Evolutionary conservation across 169 alveolate species (phyloP), one percentile per base, ranked within the genome.

Genomic region (Cryptosporidium viatorum): DNA sequence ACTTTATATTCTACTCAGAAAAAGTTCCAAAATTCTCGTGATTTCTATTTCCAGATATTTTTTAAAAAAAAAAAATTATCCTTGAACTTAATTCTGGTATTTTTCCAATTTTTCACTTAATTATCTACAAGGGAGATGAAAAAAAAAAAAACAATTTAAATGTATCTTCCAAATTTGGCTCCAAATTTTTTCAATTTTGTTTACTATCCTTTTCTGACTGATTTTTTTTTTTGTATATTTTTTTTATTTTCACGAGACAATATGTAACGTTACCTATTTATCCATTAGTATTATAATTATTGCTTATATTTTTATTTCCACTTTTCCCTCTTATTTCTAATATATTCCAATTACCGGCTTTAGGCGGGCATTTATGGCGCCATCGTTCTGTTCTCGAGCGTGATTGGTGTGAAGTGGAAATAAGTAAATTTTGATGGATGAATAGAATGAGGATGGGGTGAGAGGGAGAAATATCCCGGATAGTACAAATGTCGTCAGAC

Each of bases 171-270:
- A 5, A 16, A 41, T 10, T 26, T 23, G 67, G 67, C 67, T 55
- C 67, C 35, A 55, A 55, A 7, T 18, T 55, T 26, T 55, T 55
- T 55, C 67, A 55, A 21, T 21, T 21, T 55, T 55, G 37, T 26
- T n/a, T 26, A 10, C 35, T 55, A 55, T 55, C 67, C 67, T 55
- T 55, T 55, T 55, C 67, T 55, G 67, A 55, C 67, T 26, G 23
- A 55, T 26, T 55, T 55, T 55, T 21, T 21, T 55, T 52, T 51
- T n/a, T 51, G 26, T 52, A 52, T 52, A 55, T 23, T 8, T 26
- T 41, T 26, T 55, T 55, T 55, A 21, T 55, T 21, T n/a, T n/a
- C n/a, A 8, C 35, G 67, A n/a, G 67, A 55, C 67, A n/a, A 55
- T 26, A 23, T 55, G 14, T 55, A 55, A 26, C n/a, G 67, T 23